Evolutionary conservation across 2,329 filamentous ascomycete species (phyloP), one percentile per base, ranked within the genome.

Genomic region (Talaromyces sp.): DNA sequence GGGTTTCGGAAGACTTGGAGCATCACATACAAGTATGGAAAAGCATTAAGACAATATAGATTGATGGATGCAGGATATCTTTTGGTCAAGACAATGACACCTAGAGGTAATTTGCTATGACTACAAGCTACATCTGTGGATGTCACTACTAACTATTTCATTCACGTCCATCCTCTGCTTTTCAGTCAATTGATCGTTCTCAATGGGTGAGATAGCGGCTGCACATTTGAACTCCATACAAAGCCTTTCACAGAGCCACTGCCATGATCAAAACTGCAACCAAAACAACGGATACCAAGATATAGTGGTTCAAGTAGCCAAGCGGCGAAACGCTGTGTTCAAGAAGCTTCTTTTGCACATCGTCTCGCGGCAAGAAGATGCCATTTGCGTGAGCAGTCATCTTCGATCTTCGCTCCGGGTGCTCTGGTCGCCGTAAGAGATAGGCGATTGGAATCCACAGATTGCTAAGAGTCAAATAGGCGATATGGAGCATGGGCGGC

Each of bases 261-360:
- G 50, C 50, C 31, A 22, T 35, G 8, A n/a, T 37, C 6, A 33
- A 37, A 56, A 56, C 2, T 10, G 16, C 10, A 22, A 56, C 11
- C 50, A 56, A 56, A 16, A 56, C 27, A 56, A 35, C n/a, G 9
- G 50, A 31, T 11, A 35, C 50, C 50, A 56, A 37, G 31, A 35
- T 35, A 37, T 56, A 56, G 35, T 56, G 50, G n/a, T 22, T 37
- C 16, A 35, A 19, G 31, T 37, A 56, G n/a, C 50, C 50, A 22
- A 56, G 50, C 2, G 50, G 50, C 19, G 16, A 8, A 37, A 35
- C n/a, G 13, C 16, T 56, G 10, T 35, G 50, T 35, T 56, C 31
- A 35, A 56, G 50, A 56, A 56, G 50, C 31, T 56, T 56, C n/a
- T 14, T 56, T 31, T 56, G 50, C 31, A 56, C 50, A 56, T 56